Evolutionary conservation across 495 filamentous ascomycete species (phyloP), one percentile per base, ranked within the genome.

Genomic region (Neurospora discreta): DNA sequence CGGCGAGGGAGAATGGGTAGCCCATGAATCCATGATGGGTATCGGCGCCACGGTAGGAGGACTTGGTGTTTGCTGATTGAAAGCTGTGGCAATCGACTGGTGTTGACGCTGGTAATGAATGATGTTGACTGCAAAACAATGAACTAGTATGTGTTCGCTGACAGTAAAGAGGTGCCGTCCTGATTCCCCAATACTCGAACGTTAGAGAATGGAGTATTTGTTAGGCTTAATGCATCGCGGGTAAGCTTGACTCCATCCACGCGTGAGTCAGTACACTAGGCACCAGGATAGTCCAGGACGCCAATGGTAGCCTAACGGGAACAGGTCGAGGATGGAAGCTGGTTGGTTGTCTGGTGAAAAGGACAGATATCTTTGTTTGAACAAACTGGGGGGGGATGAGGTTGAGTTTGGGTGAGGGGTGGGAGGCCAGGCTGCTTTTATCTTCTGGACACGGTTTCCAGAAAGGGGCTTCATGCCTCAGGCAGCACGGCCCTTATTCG

Each of bases 121-220:
- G 33, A 36, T 69, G 72, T 71, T 43, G 75, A 71, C 43, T 72
- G 73, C 69, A 75, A 75, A 72, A 73, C 38, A 67, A 69, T 15
- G 39, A 38, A 38, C 5, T 8, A 70, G 18, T 2, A 60, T 74
- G 15, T 18, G 33, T 58, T 65, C 23, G 52, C 26, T 75, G 74
- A 74, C 74, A 69, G 78, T 80, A 81, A 70, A 73, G 78, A 84
- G 82, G 80, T 77, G 81, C 78, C 80, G 81, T 82, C 80, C 79
- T 77, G 78, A 75, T 75, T 80, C 80, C 79, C 81, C 81, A 74
- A 78, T 81, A 82, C 81, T 72, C 80, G 77, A 81, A 82, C 42
- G 77, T 78, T 75, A 71, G 67, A 70, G 20, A 46, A 58, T 36
- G n/a, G 30, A 33, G 30, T 73, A 71, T 68, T 67, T 40, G 73